Conservation (phyloP, 805 yeast genomes). For the Ogataea allantospora region DNA sequence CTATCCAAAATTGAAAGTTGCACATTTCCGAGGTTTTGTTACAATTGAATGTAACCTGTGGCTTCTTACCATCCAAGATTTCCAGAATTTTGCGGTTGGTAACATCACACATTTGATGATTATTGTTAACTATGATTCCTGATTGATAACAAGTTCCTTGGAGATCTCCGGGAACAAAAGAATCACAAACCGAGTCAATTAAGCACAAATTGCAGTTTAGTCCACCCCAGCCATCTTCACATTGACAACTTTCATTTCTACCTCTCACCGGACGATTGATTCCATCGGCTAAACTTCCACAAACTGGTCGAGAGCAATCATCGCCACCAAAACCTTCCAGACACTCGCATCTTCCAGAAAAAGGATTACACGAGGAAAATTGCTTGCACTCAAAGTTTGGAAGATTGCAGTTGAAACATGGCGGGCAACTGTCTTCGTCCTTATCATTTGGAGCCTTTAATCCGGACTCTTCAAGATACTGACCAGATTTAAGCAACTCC, state of each 20-base stretch:
- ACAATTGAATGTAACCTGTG: constrained; percentile 92
- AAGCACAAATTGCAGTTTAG: constrained; percentile 89
- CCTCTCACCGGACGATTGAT: constrained; percentile 62
- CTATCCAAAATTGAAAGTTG: constrained; percentile 96
- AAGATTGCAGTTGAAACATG: constrained; percentile 92
- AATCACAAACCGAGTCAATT: constrained; percentile 71
- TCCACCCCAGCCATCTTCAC: constrained; percentile 89
- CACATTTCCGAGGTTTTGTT: constrained; percentile 63
- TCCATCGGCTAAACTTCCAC: constrained; percentile 77
- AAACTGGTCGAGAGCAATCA: constrained; percentile 83
- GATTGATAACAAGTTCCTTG: constrained; percentile 86
- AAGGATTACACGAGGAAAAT: constrained; percentile 82
- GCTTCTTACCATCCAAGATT: constrained; percentile 74
- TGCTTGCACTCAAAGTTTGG: constrained; percentile 91
- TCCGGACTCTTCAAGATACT: background rate
- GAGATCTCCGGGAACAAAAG: constrained; percentile 80
- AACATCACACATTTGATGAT: constrained; percentile 92
- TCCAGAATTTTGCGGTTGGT: constrained; percentile 83
- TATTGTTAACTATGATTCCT: constrained; percentile 76
- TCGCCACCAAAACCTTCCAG: constrained; percentile 90
- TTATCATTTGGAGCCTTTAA: background rate
- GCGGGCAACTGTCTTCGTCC: constrained; percentile 60
- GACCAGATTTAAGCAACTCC: background rate
- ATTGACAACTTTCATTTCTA: constrained; percentile 55
- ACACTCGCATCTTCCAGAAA: constrained; percentile 90